Evolutionary conservation across 768 basidiomycete genomes (phyloP).

Genomic region (Termitomyces bulborhizus): DNA sequence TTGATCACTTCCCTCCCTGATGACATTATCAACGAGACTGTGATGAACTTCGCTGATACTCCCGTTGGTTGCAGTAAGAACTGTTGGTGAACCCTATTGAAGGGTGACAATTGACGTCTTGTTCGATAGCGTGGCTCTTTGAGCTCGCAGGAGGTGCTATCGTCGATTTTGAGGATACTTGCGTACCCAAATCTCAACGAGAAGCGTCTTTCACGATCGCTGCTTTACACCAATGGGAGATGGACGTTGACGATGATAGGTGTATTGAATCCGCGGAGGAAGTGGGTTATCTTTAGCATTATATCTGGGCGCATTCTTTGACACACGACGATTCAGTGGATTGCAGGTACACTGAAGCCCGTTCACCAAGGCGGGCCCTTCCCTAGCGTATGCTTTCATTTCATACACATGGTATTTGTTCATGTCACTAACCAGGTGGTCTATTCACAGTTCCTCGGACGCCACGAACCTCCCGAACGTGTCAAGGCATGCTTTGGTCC

Average conservation of each 20-base stretch:
- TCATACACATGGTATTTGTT: not conserved
- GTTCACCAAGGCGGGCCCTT: conserved; percentile 75
- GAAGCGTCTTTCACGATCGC: conserved; percentile 81
- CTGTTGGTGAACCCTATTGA: not conserved
- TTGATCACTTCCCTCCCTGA: conserved; percentile 82
- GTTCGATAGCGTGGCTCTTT: conserved; percentile 78
- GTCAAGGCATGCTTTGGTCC: conserved; percentile 64
- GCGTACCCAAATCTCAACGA: conserved; percentile 72
- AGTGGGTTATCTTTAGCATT: conserved; percentile 29
- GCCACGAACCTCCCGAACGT: conserved; percentile 58
- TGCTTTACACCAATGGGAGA: conserved; percentile 91
- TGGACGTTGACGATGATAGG: conserved; percentile 72
- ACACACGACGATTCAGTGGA: conserved; percentile 54
- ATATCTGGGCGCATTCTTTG: not conserved
- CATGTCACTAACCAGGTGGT: conserved; percentile 12
- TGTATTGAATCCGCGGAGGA: conserved; percentile 82
- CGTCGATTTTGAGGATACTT: conserved; percentile 63
- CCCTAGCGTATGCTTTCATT: conserved; percentile 53
- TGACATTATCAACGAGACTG: conserved; percentile 79
- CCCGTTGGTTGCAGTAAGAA: conserved; percentile 88
- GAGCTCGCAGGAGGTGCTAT: conserved; percentile 85
- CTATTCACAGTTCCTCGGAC: conserved; percentile 59
- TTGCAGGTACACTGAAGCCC: conserved; percentile 62
- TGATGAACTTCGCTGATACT: conserved; percentile 72
- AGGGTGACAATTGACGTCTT: not conserved